Evolutionary conservation across 306 rosid species (phyloP).

Genomic region (Dryas alaskensis): DNA sequence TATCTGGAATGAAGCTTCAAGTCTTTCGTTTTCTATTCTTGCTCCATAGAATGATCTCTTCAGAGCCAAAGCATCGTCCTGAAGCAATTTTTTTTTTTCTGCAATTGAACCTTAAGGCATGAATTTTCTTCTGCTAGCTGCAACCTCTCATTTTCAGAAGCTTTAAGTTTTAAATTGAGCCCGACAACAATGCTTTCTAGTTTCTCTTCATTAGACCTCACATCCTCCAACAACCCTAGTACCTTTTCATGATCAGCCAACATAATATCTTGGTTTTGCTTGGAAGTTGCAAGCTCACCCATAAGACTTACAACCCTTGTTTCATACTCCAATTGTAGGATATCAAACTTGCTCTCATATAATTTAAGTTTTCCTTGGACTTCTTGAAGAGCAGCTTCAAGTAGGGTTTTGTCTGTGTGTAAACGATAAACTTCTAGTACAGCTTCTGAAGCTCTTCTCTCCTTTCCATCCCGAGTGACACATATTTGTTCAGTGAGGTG

Average conservation of each 20-base stretch:
- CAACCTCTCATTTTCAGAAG: constrained; percentile 42
- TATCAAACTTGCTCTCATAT: constrained; percentile 34
- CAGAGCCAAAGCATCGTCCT: constrained; percentile 42
- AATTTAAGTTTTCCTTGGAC: constrained; percentile 38
- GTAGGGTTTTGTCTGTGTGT: constrained; percentile 34
- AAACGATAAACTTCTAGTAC: constrained; percentile 41
- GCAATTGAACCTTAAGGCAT: constrained; percentile 40
- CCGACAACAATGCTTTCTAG: constrained; percentile 28
- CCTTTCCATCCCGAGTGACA: constrained; percentile 26
- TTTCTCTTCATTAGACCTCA: constrained; percentile 45
- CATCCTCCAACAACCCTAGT: constrained; percentile 45
- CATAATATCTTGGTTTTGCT: constrained; percentile 38
- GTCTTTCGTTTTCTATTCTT: constrained; percentile 43
- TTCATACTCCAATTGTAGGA: constrained; percentile 39
- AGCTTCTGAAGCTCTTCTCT: constrained; percentile 43
- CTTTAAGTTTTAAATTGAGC: constrained; percentile 48
- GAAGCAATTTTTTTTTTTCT: constrained; percentile 32
- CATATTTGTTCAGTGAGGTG: constrained; percentile 46
- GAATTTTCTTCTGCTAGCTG: constrained; percentile 44
- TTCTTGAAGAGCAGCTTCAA: constrained; percentile 49
- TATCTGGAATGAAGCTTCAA: constrained; percentile 41
- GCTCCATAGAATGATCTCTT: constrained; percentile 39
- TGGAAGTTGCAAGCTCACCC: constrained; percentile 38
- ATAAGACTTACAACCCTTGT: constrained; percentile 41
- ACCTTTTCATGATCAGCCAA: constrained; percentile 42